phyloP scores from a whole-genome alignment of 495 filamentous ascomycete genomes.

The Aspergillus sclerotioniger region DNA sequence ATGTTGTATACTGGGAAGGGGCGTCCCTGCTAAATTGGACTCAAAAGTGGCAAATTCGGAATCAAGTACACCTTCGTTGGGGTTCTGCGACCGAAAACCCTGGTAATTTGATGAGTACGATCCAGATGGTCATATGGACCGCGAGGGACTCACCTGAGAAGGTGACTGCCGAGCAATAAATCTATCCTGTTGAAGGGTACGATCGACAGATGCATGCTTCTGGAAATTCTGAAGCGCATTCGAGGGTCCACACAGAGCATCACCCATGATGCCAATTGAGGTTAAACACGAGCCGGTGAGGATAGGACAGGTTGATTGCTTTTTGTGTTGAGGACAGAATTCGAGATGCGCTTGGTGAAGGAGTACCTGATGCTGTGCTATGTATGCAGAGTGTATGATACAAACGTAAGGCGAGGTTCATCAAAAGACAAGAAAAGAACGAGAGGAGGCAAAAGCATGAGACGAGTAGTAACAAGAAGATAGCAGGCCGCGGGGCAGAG shows the following conservation, averaged over 20 bases:
- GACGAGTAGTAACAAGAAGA: neutral
- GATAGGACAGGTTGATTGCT: neutral
- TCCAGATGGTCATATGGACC: neutral
- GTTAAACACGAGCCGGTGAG: neutral
- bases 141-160: slow-evolving; percentile 47
- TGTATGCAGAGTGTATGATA: slow-evolving; percentile 2
- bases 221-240: slow-evolving; percentile 84
- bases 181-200: slow-evolving; percentile 83
- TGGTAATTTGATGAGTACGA: slow-evolving; percentile 29
- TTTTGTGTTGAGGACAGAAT: neutral
- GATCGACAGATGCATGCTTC: slow-evolving; percentile 74
- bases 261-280: slow-evolving; percentile 60
- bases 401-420: neutral
- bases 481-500: slow-evolving; percentile 16
- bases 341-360: neutral
- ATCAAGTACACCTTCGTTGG: slow-evolving; percentile 57
- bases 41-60: slow-evolving; percentile 73
- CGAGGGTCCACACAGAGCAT: slow-evolving; percentile 83
- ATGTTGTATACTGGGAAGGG: slow-evolving; percentile 33
- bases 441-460: neutral
- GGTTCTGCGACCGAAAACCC: slow-evolving; percentile 63
- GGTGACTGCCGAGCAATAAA: slow-evolving; percentile 52
- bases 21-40: slow-evolving; percentile 41
- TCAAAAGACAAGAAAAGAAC: slow-evolving; percentile 4
- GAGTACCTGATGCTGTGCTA: neutral